A percentile compares a stretch with the other conserved stretches of the same genome.
Conservation (phyloP, 257 asterid genomes). For the Nicotiana knightiana region DNA sequence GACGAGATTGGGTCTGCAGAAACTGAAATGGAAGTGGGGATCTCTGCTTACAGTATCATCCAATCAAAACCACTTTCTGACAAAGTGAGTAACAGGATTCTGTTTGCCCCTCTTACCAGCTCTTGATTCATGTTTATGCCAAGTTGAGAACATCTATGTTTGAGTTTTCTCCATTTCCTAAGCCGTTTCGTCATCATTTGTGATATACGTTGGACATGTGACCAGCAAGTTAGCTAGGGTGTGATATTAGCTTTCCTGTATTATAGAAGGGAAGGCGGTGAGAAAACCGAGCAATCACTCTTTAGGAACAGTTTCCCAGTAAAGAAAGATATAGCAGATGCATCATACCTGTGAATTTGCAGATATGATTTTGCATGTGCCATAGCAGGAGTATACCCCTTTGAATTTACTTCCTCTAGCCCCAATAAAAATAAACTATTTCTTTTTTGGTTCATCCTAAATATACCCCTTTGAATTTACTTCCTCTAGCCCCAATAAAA, state of each 20-base stretch:
- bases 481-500: neutral
- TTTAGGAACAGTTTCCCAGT: neutral
- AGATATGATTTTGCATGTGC: neutral
- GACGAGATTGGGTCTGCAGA: conserved; percentile 27
- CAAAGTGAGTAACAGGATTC: conserved; percentile 27
- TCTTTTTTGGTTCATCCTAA: neutral
- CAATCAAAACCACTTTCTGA: conserved; percentile 19
- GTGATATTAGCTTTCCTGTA: neutral
- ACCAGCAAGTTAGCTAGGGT: neutral
- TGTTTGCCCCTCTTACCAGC: neutral
- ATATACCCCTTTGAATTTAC: neutral
- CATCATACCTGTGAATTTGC: neutral
- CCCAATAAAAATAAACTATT: neutral
- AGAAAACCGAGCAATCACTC: neutral
- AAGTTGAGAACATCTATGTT: neutral
- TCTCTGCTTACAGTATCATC: conserved; percentile 26
- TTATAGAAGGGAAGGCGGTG: neutral
- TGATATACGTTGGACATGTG: neutral
- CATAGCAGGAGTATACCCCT: neutral
- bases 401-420: neutral
- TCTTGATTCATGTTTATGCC: neutral
- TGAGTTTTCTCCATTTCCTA: neutral
- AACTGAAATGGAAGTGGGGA: conserved; percentile 26
- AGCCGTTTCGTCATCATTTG: neutral
- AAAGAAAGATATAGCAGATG: neutral